phyloP scores from a whole-genome alignment of 164 flowering plant species.

The Sextonia rubra region DNA sequence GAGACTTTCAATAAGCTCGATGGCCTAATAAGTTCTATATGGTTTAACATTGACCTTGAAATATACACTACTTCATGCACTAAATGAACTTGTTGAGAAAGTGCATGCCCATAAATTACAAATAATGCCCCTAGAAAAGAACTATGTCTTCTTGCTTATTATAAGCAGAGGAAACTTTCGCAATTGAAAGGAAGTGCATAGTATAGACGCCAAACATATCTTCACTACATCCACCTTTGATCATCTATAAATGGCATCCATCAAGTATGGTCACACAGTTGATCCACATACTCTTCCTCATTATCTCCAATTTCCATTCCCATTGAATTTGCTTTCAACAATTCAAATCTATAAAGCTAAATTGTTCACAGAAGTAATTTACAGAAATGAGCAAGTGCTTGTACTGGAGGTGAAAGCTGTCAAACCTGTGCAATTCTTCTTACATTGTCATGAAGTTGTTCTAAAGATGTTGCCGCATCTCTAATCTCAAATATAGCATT shows the following conservation, averaged over 20 bases:
- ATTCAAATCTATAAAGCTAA: not conserved
- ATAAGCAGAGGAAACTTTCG: no score
- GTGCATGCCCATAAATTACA: no score
- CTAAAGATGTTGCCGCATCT: slow-evolving; percentile 86
- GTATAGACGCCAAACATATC: no score
- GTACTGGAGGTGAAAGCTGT: not conserved
- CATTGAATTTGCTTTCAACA: slow-evolving; percentile 77
- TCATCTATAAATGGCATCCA: slow-evolving; percentile 99
- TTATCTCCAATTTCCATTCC: slow-evolving; percentile 89
- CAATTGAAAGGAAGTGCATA: no score
- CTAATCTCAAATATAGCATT: slow-evolving; percentile 80
- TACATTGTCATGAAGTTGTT: slow-evolving; percentile 95
- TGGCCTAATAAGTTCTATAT: no score
- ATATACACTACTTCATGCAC: no score
- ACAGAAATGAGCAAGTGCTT: not conserved
- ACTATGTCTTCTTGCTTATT: no score
- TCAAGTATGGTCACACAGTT: slow-evolving; percentile 78
- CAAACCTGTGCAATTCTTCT: slow-evolving; percentile 90
- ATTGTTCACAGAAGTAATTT: not conserved
- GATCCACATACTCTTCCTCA: slow-evolving; percentile 97
- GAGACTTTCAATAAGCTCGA: no score
- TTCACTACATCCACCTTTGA: slow-evolving; percentile 57
- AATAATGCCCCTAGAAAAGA: no score
- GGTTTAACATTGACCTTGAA: no score
- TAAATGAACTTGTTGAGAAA: no score